These are phyloP conservation scores for Eucalyptus fibrosa DNA, from an alignment of 345 rosid species.

Conservation along the genomic window DNA sequence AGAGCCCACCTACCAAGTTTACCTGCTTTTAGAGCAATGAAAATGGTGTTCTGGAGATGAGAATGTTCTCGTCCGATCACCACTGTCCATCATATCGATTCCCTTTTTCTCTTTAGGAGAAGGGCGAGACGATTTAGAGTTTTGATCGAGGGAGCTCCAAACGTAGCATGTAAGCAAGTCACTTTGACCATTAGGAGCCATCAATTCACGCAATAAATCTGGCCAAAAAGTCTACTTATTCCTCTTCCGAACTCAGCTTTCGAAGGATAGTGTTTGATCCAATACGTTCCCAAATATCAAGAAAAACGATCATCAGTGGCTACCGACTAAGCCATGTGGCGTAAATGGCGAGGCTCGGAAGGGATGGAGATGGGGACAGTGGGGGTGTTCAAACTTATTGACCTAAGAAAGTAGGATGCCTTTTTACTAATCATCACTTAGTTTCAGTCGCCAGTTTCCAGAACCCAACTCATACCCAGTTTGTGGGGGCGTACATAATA, in stretches of 20 bases:
- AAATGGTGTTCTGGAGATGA: not conserved
- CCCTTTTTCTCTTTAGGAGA: not conserved
- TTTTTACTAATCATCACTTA: not conserved
- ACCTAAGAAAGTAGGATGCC: not conserved
- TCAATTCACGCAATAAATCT: too few species aligned
- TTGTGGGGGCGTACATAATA: not conserved
- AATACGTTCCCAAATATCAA: not conserved
- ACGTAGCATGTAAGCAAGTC: not conserved
- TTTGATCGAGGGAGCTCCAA: not conserved
- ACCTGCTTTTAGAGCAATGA: not conserved
- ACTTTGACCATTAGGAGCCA: too few species aligned
- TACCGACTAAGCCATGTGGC: not conserved
- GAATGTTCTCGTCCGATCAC: not conserved
- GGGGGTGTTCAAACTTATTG: not conserved
- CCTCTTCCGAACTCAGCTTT: not conserved
- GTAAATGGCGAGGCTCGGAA: not conserved
- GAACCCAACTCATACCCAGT: not conserved
- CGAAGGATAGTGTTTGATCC: not conserved
- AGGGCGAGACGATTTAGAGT: not conserved
- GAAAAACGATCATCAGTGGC: not conserved
- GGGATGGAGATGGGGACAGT: not conserved
- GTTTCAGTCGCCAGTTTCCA: not conserved
- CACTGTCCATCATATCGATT: not conserved
- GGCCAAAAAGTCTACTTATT: too few species aligned
- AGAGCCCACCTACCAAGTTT: not conserved